Conservation (phyloP, 371 early-diverging fungal species). For the Vairimorpha necatrix region DNA sequence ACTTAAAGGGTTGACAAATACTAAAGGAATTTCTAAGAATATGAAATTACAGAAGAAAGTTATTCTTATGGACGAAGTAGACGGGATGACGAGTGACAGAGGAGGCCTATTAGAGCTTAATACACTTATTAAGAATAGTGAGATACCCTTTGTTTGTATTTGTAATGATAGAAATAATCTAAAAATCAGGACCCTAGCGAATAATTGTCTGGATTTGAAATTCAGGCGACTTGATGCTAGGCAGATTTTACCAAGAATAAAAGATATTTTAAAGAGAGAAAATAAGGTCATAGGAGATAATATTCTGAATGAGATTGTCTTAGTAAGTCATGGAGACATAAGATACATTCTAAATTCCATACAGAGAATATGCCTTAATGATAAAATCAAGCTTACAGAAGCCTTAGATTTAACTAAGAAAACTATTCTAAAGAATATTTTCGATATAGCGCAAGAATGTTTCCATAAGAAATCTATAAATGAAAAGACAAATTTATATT, state of each 20-base stretch:
- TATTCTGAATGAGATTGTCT: constrained; percentile 78
- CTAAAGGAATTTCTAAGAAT: constrained; percentile 1
- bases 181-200: constrained; percentile 80
- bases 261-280: constrained; percentile 75
- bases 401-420: constrained; percentile 68
- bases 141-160: constrained; percentile 93
- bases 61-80: constrained; percentile 98
- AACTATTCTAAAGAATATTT: constrained; percentile 71
- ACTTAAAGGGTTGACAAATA: constrained; percentile 52
- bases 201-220: constrained; percentile 77
- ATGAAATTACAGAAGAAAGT: constrained; percentile 60
- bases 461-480: constrained; percentile 68
- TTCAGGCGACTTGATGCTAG: constrained; percentile 72
- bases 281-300: constrained; percentile 72
- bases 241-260: constrained; percentile 71
- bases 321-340: constrained; percentile 79
- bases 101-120: constrained; percentile 89
- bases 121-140: constrained; percentile 77
- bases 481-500: constrained; percentile 82
- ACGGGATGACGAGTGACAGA: constrained; percentile 96
- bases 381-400: constrained; percentile 1
- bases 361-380: constrained; percentile 70
- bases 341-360: constrained; percentile 92
- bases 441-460: constrained; percentile 74
- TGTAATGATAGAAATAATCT: constrained; percentile 86